Base-by-base conservation (phyloP, 1,139 yeast genomes). In the Hansenula lynferdii region DNA sequence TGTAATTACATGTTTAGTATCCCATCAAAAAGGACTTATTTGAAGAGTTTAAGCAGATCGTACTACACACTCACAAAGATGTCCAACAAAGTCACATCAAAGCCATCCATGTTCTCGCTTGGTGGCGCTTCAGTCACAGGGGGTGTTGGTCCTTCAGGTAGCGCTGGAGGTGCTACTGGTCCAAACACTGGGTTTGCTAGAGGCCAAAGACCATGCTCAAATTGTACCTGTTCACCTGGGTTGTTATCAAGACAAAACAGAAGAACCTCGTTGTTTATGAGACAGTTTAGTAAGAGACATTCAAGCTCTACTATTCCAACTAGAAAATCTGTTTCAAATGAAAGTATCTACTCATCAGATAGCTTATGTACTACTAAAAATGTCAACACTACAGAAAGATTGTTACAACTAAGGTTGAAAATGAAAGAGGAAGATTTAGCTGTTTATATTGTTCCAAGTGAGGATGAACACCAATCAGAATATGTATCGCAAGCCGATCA, bases 381-480 rank as follows among this genome's bases (percentile, higher is more conserved):
- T 47, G 67, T 77, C 42, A 79, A 79, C 55, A 80, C 86, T 10
- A 65, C 77, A 18, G 61, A 65, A 42, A 67, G 94, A 53, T 69
- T 90, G 42, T 74, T 72, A 39, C 69, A 69, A 21, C 68, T 92
- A 48, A 74, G 98, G 55, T 56, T 61, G 28, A 66, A 72, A 45
- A 86, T 92, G 90, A 72, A 72, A 35, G 69, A 70, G 37, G 62
- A 75, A 48, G 78, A 77, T 46, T 58, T 92, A 39, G 92, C 84
- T 11, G 80, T 85, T 39, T 92, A 92, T 58, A 70, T 92, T 38
- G 76, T 92, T 9, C 95, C 96, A 12, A 81, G 94, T 31, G 96
- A 87, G 61, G 98, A 92, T 60, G 95, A 85, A 49, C 98, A 92
- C 62, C 95, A 86, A 64, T 80, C 89, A 19, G 97, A 92, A 62